Evolutionary conservation across 2,329 filamentous ascomycete genomes (phyloP).

Genomic region (Apiospora sp.): DNA sequence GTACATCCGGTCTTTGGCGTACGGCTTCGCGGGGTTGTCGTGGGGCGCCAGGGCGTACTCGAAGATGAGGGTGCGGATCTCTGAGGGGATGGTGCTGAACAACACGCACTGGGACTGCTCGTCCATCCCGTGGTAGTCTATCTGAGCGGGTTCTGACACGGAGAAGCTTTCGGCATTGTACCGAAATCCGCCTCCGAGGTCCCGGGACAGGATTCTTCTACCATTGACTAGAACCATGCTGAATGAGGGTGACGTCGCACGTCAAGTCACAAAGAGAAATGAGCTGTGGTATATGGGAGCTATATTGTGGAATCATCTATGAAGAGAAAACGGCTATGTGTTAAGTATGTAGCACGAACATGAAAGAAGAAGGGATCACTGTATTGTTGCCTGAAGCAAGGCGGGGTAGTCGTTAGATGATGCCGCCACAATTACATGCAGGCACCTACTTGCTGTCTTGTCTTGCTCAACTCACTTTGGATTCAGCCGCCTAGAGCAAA

Average conservation of each 20-base stretch:
- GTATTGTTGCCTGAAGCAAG: conserved; percentile 11
- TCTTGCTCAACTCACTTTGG: background rate
- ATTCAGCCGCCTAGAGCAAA: background rate
- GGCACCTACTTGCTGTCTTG: background rate
- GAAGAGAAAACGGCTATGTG: background rate
- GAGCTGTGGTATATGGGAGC: background rate
- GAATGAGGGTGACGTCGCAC: background rate
- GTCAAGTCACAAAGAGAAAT: background rate
- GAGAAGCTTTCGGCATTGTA: conserved; percentile 10
- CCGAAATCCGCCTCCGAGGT: background rate
- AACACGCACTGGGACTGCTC: conserved; percentile 21
- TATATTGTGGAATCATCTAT: background rate
- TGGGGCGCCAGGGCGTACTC: conserved; percentile 26
- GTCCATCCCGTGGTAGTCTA: conserved; percentile 21
- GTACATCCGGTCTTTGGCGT: conserved; percentile 24
- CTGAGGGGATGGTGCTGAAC: conserved; percentile 22
- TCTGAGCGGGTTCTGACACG: conserved; percentile 22
- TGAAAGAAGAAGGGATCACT: background rate
- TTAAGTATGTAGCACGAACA: background rate
- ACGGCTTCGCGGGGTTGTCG: conserved; percentile 23
- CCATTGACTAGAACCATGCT: background rate
- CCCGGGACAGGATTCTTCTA: background rate
- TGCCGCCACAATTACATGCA: conserved; percentile 8
- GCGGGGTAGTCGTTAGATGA: conserved; percentile 14
- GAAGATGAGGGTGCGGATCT: conserved; percentile 25